phyloP scores from a whole-genome alignment of 345 rosid species.

The Bruguiera parviflora region DNA sequence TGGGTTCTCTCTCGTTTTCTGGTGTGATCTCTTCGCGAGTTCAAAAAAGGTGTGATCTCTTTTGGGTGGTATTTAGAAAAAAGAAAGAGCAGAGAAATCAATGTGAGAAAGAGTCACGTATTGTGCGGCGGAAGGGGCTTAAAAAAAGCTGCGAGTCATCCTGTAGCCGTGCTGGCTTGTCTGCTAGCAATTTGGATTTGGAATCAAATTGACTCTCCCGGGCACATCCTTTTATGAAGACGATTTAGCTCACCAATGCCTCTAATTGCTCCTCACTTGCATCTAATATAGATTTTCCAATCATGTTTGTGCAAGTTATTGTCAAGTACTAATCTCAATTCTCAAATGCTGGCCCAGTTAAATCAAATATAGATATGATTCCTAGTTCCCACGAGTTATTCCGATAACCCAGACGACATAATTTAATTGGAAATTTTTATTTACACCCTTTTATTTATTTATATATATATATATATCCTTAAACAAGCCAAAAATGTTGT shows the following conservation, averaged over 20 bases:
- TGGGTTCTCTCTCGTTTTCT: constrained; percentile 16
- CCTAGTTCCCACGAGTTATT: too few relatives aligned
- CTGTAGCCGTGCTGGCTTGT: constrained; percentile 30
- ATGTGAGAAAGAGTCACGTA: constrained; percentile 46
- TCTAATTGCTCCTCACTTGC: background rate
- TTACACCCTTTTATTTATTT: too few relatives aligned
- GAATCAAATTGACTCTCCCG: constrained; percentile 30
- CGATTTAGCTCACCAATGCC: constrained; percentile 27
- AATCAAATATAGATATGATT: too few relatives aligned
- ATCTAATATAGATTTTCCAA: background rate
- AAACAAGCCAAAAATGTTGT: too few relatives aligned
- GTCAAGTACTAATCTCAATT: too few relatives aligned
- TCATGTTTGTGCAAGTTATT: too few relatives aligned
- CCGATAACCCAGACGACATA: too few relatives aligned
- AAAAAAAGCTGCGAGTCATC: constrained; percentile 30
- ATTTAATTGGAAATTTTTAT: too few relatives aligned
- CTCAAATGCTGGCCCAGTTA: too few relatives aligned
- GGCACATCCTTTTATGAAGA: background rate
- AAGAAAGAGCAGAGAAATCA: constrained; percentile 26
- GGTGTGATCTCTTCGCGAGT: background rate
- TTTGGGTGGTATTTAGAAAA: constrained; percentile 6
- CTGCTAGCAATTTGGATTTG: constrained; percentile 41
- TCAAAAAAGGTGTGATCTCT: too few relatives aligned
- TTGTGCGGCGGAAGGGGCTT: constrained; percentile 37
- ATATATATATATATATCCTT: too few relatives aligned